These are phyloP conservation scores for Rhizomucor pusillus DNA, from an alignment of 371 early-diverging fungal species.

Conservation along the genomic window DNA sequence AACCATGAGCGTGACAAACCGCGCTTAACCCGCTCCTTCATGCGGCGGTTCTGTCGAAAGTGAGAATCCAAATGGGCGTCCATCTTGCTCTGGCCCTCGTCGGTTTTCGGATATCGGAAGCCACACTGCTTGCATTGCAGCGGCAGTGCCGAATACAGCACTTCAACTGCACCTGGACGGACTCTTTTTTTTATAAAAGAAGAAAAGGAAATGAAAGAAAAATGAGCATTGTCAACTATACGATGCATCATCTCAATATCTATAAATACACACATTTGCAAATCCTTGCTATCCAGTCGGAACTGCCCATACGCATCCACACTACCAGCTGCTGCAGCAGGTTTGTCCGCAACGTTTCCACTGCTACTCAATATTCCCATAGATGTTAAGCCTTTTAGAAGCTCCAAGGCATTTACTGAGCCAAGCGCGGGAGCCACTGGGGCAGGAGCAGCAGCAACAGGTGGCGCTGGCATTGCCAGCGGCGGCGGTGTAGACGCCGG, in stretches of 20 bases:
- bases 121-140: slow-evolving; percentile 93
- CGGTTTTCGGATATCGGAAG: slow-evolving; percentile 69
- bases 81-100: slow-evolving; percentile 72
- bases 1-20: slow-evolving; percentile 88
- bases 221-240: slow-evolving; percentile 3
- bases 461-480: slow-evolving; percentile 1
- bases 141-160: slow-evolving; percentile 73
- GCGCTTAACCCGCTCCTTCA: slow-evolving; percentile 74
- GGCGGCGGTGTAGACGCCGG: slow-evolving; percentile 5
- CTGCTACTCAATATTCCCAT: slow-evolving; percentile 28
- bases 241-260: slow-evolving; percentile 16
- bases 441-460: slow-evolving; percentile 8
- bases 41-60: slow-evolving; percentile 85
- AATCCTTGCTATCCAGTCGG: slow-evolving; percentile 43
- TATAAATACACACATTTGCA: slow-evolving; percentile 33
- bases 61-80: slow-evolving; percentile 91
- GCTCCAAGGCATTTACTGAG: slow-evolving; percentile 27
- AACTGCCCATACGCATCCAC: slow-evolving; percentile 5
- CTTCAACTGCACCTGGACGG: slow-evolving; percentile 59
- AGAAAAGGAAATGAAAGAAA: slow-evolving; percentile 5
- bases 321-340: slow-evolving; percentile 6
- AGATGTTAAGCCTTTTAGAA: slow-evolving; percentile 38
- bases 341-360: slow-evolving; percentile 2
- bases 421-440: too few species aligned
- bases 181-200: slow-evolving; percentile 26